Base-by-base conservation (phyloP, 2,329 filamentous ascomycete genomes). In the Colletotrichum melonis region DNA sequence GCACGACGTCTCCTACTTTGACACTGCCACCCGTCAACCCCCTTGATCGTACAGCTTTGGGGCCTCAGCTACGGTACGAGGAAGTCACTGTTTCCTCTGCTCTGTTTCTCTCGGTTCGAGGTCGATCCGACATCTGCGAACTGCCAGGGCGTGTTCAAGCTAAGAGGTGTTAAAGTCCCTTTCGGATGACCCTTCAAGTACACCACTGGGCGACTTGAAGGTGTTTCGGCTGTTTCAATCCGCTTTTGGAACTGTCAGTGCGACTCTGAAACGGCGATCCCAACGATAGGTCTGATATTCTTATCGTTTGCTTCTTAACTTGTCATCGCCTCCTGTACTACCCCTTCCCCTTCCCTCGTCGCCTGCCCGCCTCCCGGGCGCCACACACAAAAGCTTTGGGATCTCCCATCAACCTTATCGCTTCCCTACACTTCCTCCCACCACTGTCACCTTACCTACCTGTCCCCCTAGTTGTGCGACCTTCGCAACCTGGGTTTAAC, bases 171-270 rank as follows among this genome's bases (percentile, higher is more conserved):
- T 72, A 59, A 52, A 74, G 69, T 35, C 66, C 63, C 60, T 70
- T 76, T 72, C 76, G 66, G 72, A 74, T 69, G 73, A 74, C 75
- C 69, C 74, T 74, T 75, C 76, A 76, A 75, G 68, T 69, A 75
- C 75, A 78, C 71, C 73, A 74, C 75, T 77, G 76, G 78, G 79
- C 78, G 78, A 78, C 78, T 79, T 77, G 72, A 75, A 76, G 77
- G 79, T 79, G 82, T 84, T 83, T 84, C 80, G 82, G 80, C 78
- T 78, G 82, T 83, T 83, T 84, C 80, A 81, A 82, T 80, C 78
- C 76, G 77, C 77, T 76, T 79, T 77, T 72, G 76, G 77, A 78
- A 78, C 76, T 77, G 79, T 81, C 80, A 80, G 79, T 82, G 79
- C 81, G 78, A 81, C 77, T 78, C 77, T 81, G 79, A 81, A 82